Conservation (phyloP, 2,329 filamentous ascomycete genomes). For the Aspergillus latus region DNA sequence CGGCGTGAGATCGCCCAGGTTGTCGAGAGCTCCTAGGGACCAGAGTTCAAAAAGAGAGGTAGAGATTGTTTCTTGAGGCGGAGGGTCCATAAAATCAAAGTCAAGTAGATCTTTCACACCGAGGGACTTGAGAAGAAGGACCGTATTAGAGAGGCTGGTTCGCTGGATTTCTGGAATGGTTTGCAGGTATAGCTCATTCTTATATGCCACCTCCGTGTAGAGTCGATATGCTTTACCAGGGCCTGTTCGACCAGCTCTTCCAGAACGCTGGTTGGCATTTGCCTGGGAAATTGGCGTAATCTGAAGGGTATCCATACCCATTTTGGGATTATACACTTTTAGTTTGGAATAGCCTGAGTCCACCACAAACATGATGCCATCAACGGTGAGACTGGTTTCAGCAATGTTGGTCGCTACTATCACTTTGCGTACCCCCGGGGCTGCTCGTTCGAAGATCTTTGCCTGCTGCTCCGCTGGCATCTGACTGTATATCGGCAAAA, state of each 20-base stretch:
- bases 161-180: slow-evolving; percentile 97
- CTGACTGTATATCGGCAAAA: slow-evolving; percentile 97
- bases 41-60: slow-evolving; percentile 97
- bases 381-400: slow-evolving; percentile 94
- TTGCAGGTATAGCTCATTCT: slow-evolving; percentile 93
- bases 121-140: slow-evolving; percentile 88
- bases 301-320: slow-evolving; percentile 98
- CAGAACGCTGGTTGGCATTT: slow-evolving; percentile 89
- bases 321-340: slow-evolving; percentile 97
- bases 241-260: slow-evolving; percentile 88
- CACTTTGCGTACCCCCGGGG: slow-evolving; percentile 89
- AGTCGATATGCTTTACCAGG: slow-evolving; percentile 94
- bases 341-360: slow-evolving; percentile 95
- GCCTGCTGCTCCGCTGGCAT: slow-evolving; percentile 98
- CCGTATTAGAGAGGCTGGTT: slow-evolving; percentile 92
- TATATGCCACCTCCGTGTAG: slow-evolving; percentile 91
- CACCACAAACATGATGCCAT: slow-evolving; percentile 99
- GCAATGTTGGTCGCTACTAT: slow-evolving; percentile 99
- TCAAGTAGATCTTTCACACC: slow-evolving; percentile 92
- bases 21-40: slow-evolving; percentile 90
- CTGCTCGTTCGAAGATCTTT: slow-evolving; percentile 92
- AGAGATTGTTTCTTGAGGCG: slow-evolving; percentile 94
- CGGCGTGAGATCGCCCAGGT: slow-evolving; percentile 84
- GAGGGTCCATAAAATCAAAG: slow-evolving; percentile 99
- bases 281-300: slow-evolving; percentile 97